Base-by-base conservation (phyloP, 129 eudicot genomes). In the Centaurea solstitialis region DNA sequence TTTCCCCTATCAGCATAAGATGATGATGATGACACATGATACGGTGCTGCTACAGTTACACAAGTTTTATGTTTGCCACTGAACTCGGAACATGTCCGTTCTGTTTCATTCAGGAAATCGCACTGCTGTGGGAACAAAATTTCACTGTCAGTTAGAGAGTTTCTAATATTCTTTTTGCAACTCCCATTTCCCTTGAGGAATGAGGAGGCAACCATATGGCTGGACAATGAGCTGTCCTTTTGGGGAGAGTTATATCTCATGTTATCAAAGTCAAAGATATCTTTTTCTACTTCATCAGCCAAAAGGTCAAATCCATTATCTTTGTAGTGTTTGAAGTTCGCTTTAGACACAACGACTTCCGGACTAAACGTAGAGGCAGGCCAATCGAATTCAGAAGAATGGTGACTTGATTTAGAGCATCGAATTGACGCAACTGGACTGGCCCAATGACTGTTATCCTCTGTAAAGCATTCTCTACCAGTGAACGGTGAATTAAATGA, bases 381-480 rank as follows among this genome's bases (percentile, higher is more conserved):
- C 85, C 79, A 70, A 37, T 85, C 89, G 77, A 74, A 47, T 61
- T 76, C 57, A 74, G 72, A 78, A 81, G 82, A 72, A 64, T 23
- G 72, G 69, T 15, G 69, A 62, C 75, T 59, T 41, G 88, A 76
- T 78, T 70, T 77, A 81, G 22, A 75, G 37, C 74, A 47, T 39
- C 15, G 12, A 53, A 74, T 33, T 39, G 75, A 85, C 70, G 79
- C 50, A 79, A 74, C 79, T 45, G 85, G 85, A 62, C 82, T 82
- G 17, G 76, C 41, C 72, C 75, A 82, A 70, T 17, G 62, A 85
- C 71, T 41, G 62, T 79, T 70, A 76, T 57, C 74, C 78, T 81
- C 86, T 26, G 47, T 66, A 45, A 66, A 76, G 81, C 23, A 72
- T 59, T 79, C 85, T n/a, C 38, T 50, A 38, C 18, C n/a, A 68